Conservation (phyloP, 331 rosid species). For the Malus hybrid region DNA sequence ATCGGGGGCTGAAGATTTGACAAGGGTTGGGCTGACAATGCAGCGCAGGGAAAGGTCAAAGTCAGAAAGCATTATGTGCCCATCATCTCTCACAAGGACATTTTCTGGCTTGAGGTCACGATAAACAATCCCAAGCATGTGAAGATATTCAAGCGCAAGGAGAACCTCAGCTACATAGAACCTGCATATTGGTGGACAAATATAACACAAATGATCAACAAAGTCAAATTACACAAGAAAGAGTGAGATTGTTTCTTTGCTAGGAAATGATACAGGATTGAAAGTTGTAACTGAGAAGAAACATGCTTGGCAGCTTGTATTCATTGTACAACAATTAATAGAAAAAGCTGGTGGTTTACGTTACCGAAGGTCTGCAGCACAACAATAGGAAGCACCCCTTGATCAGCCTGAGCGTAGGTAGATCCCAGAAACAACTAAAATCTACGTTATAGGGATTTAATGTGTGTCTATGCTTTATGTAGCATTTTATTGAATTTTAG, state of each 20-base stretch:
- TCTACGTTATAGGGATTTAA: neutral
- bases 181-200: constrained; percentile 21
- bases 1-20: constrained; percentile 31
- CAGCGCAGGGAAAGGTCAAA: constrained; percentile 55
- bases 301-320: neutral
- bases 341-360: neutral
- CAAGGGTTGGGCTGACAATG: constrained; percentile 38
- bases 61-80: constrained; percentile 55
- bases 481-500: neutral
- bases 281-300: neutral
- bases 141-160: constrained; percentile 50
- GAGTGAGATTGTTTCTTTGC: neutral
- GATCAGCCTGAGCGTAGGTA: neutral
- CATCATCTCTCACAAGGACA: constrained; percentile 53
- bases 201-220: neutral
- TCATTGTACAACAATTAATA: neutral
- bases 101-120: constrained; percentile 57
- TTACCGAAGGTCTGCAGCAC: neutral
- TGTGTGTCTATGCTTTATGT: neutral
- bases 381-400: neutral
- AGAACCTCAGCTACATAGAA: constrained; percentile 52
- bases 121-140: constrained; percentile 55
- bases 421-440: neutral
- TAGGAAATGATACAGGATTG: neutral
- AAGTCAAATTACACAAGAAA: neutral